Conservation (phyloP, 1,139 yeast species). For the Yamadazyma sp. region DNA sequence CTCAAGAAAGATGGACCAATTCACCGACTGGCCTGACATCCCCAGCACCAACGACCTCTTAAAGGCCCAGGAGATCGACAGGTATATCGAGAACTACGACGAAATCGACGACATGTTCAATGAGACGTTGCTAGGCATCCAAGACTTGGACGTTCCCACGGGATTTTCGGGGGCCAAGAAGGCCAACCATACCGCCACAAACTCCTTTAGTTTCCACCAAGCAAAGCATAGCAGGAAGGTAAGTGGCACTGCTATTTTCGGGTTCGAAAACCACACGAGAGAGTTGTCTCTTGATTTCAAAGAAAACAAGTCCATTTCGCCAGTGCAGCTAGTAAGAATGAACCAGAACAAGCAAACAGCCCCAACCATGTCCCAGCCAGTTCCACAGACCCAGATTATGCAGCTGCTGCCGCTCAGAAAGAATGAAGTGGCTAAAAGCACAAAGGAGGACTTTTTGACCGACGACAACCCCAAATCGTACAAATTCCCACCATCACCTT, state of each 20-base stretch:
- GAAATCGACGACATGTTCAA: constrained; percentile 45
- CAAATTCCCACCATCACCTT: constrained; percentile 50
- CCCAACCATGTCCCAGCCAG: too few species aligned
- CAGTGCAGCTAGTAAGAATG: constrained; percentile 33
- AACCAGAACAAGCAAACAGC: constrained; percentile 5
- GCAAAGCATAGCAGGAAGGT: constrained; percentile 35
- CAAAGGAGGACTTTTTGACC: constrained; percentile 41
- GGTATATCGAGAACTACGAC: constrained; percentile 27
- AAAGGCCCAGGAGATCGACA: constrained; percentile 45
- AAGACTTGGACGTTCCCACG: constrained; percentile 55
- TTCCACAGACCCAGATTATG: too few species aligned
- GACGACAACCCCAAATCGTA: constrained; percentile 41
- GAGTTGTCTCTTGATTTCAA: constrained; percentile 42
- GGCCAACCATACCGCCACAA: constrained; percentile 12
- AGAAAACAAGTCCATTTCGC: constrained; percentile 33
- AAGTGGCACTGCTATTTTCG: constrained; percentile 68
- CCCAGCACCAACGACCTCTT: constrained; percentile 26
- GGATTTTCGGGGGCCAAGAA: constrained; percentile 25
- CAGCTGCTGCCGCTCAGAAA: constrained; percentile 11
- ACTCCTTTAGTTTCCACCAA: constrained; percentile 14
- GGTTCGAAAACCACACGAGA: constrained; percentile 55
- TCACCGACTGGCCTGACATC: constrained; percentile 34
- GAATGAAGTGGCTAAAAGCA: constrained; percentile 6
- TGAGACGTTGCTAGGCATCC: constrained; percentile 44
- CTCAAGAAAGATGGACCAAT: constrained; percentile 24